A percentile compares a stretch with the other conserved stretches of the same genome.
Conservation (phyloP, 179 eudicot species). For the Beta corolliflora region DNA sequence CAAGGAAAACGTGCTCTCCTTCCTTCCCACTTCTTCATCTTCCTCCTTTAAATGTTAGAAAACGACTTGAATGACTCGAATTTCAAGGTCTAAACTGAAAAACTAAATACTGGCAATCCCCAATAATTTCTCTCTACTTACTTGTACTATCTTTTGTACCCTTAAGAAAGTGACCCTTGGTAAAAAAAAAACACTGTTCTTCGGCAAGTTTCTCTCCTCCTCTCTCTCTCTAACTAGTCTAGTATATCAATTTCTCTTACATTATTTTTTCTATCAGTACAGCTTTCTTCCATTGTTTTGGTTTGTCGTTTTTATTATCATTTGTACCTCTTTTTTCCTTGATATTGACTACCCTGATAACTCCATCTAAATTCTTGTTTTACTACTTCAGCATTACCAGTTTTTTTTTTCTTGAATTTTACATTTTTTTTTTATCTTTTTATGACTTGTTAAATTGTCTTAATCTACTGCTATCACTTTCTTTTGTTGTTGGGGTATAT, state of each 20-base stretch:
- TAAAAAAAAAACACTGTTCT: neutral
- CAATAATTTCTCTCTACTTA: neutral
- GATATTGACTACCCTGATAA: neutral
- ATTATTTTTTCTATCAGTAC: neutral
- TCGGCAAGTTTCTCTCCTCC: conserved; percentile 20
- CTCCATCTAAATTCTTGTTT: neutral
- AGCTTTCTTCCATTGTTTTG: neutral
- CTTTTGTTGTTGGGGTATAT: neutral
- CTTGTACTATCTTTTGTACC: too few species aligned
- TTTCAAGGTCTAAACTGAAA: neutral
- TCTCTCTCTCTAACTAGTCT: too few species aligned
- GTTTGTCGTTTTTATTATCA: neutral
- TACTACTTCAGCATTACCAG: neutral
- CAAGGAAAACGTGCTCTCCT: conserved; percentile 8
- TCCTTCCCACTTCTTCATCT: neutral
- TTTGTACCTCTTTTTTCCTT: too few species aligned
- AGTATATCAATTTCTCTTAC: neutral
- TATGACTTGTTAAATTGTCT: neutral
- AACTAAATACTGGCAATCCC: neutral
- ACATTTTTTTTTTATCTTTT: neutral
- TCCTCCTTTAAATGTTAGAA: too few species aligned
- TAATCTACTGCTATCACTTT: conserved; percentile 1
- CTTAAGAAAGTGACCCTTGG: neutral
- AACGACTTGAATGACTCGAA: neutral
- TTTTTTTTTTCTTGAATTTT: neutral